A percentile compares a stretch with the other conserved stretches of the same genome.
Evolutionary conservation across 2,329 filamentous ascomycete genomes (phyloP).

Genomic region (Nigrospora sphaerica): DNA sequence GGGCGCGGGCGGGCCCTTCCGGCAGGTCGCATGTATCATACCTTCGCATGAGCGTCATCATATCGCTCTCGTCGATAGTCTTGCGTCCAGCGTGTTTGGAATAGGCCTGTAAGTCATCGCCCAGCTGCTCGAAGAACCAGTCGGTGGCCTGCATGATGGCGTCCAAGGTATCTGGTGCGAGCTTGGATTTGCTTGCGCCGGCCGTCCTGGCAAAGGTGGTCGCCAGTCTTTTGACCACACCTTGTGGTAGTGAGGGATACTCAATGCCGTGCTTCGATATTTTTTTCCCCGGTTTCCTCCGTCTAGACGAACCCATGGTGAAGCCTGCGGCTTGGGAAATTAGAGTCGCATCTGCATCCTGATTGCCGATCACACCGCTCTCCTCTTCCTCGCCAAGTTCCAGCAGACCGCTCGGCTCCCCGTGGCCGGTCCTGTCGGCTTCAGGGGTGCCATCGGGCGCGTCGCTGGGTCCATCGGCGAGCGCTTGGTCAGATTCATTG

Average conservation of each 20-base stretch:
- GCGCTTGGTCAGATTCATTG: slow-evolving; percentile 9
- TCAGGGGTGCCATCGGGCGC: too few relatives aligned
- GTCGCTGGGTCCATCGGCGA: too few relatives aligned
- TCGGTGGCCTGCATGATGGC: slow-evolving; percentile 76
- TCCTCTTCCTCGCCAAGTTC: not conserved
- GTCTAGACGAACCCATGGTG: slow-evolving; percentile 13
- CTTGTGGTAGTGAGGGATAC: slow-evolving; percentile 66
- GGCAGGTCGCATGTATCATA: slow-evolving; percentile 34
- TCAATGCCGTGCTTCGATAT: slow-evolving; percentile 67
- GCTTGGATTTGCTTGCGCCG: slow-evolving; percentile 57
- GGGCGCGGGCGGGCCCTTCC: too few relatives aligned
- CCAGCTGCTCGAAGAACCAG: slow-evolving; percentile 86
- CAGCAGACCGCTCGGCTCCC: not conserved
- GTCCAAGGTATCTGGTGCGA: slow-evolving; percentile 66
- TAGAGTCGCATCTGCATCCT: slow-evolving; percentile 4
- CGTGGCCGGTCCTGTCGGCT: slow-evolving; percentile 1
- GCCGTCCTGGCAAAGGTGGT: slow-evolving; percentile 64
- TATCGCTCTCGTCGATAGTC: slow-evolving; percentile 79
- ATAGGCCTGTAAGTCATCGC: slow-evolving; percentile 73
- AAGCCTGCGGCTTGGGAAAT: slow-evolving; percentile 7
- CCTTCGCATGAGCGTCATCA: slow-evolving; percentile 77
- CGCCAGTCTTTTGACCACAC: slow-evolving; percentile 67
- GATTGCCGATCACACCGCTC: not conserved
- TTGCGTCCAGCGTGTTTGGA: slow-evolving; percentile 76
- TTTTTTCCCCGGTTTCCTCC: slow-evolving; percentile 39